A percentile compares a stretch with the other conserved stretches of the same genome.
These are phyloP conservation scores for Psophocarpus tetragonolobus DNA, from an alignment of 306 rosid genomes.

Conservation along the genomic window DNA sequence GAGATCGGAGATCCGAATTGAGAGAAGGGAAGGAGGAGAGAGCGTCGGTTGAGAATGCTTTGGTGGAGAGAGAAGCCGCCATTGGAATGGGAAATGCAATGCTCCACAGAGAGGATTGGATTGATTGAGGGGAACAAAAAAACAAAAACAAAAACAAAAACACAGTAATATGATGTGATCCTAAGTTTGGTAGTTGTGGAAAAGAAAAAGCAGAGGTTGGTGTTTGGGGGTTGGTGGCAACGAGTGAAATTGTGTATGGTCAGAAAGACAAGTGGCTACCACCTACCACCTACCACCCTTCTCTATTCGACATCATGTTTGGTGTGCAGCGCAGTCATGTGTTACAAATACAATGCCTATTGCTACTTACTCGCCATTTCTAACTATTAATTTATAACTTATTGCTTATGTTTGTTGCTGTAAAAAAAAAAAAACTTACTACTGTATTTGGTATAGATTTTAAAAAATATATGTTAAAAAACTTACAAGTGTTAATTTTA, in stretches of 20 bases:
- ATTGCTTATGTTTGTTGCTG: too few species aligned
- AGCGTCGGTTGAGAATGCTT: conserved; percentile 59
- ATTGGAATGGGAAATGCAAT: conserved; percentile 29
- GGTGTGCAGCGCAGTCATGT: background rate
- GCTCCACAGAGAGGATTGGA: background rate
- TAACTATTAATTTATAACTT: too few species aligned
- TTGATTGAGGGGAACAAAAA: background rate
- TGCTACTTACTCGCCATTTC: too few species aligned
- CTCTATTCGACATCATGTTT: background rate
- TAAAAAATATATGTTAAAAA: too few species aligned
- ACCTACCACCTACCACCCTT: conserved; percentile 22
- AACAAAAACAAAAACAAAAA: too few species aligned
- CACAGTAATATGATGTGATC: background rate
- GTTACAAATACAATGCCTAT: too few species aligned
- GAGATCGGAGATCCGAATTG: conserved; percentile 50
- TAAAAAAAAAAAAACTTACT: too few species aligned
- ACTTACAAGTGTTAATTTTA: too few species aligned
- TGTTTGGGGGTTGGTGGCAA: conserved; percentile 27
- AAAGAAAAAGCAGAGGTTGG: background rate
- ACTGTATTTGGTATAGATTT: too few species aligned
- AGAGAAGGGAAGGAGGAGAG: conserved; percentile 49
- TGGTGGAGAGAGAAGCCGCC: conserved; percentile 80
- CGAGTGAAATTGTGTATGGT: background rate
- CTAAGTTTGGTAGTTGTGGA: conserved; percentile 30
- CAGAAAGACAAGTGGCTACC: background rate